Evolutionary conservation across 2,329 filamentous ascomycete species (phyloP), one percentile per base, ranked within the genome.

Genomic region (Ceratocystis alfenasii): DNA sequence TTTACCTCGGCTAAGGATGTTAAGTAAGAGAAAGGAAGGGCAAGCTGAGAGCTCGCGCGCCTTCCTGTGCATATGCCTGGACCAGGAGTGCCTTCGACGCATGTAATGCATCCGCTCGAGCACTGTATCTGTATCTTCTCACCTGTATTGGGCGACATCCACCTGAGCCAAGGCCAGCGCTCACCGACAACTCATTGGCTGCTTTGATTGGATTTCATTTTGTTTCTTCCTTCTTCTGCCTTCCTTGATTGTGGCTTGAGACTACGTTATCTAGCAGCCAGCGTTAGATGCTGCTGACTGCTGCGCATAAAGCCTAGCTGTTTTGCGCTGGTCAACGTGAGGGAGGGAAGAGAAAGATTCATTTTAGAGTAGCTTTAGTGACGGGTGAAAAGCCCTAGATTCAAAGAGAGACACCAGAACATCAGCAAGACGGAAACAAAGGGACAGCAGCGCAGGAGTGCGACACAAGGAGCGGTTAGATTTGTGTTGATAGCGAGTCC

Each of bases 201-300:
- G 36, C 36, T 41, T 41, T 41, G 0, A 41, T 41, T 41, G 36
- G 36, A 25, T 50, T 25, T 50, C 8, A 7, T 10, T 50, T 20
- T 50, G 25, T 57, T 17, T 28, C 10, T 57, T 30, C 30, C 15
- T 57, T 57, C 15, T 30, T 28, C 48, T 41, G 22, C 10, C 30
- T 33, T 30, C 25, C 53, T 57, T 57, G 53, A 30, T 5, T 57
- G 53, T 57, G 53, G 33, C 62, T 33, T 64, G 46, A 50, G 8
- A 5, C 17, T 50, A 50, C 22, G 12, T 41, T 3, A 15, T 12
- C 36, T 15, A 41, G 36, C 10, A 41, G 10, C 36, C 36, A 41
- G 36, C 36, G 12, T 1, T 15, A 41, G 10, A 41, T 41, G 36
- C 10, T 41, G 36, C 36, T 41, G 36, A 41, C 36, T 41, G 36